phyloP scores from a whole-genome alignment of 177 flowering plant species.

The Vitis hybrid region DNA sequence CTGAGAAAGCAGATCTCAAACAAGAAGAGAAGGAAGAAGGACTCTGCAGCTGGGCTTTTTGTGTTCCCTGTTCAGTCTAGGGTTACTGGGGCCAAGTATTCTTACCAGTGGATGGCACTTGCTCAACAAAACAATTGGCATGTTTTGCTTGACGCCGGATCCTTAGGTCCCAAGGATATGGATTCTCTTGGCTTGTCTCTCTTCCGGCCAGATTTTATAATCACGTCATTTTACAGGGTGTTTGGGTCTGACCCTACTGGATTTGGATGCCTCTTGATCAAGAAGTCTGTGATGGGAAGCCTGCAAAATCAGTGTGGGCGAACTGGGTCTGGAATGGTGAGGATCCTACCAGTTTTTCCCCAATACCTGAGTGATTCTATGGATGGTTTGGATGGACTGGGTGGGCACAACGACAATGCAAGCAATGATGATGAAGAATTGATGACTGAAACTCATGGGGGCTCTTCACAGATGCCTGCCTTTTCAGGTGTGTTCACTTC shows the following conservation, averaged over 20 bases:
- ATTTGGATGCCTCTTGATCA: conserved; percentile 68
- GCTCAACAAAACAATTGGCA: conserved; percentile 82
- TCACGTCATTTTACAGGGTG: conserved; percentile 64
- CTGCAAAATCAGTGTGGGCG: conserved; percentile 48
- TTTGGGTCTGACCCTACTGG: conserved; percentile 75
- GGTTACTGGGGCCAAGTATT: conserved; percentile 71
- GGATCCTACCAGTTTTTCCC: conserved; percentile 58
- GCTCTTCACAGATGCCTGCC: conserved; percentile 55
- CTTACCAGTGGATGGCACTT: conserved; percentile 80
- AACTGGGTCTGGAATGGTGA: conserved; percentile 67
- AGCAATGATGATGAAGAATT: conserved; percentile 33
- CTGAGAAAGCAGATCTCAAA: conserved; percentile 52
- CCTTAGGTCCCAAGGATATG: conserved; percentile 80
- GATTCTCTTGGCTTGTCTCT: conserved; percentile 70
- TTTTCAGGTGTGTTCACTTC: conserved; percentile 68
- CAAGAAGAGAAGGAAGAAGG: conserved; percentile 63
- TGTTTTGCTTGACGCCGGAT: conserved; percentile 73
- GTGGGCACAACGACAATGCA: conserved; percentile 38
- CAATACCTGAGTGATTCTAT: conserved; percentile 59
- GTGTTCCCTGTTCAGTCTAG: conserved; percentile 80
- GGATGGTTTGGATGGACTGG: conserved; percentile 43
- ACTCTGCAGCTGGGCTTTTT: conserved; percentile 61
- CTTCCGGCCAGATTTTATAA: conserved; percentile 69
- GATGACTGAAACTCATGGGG: conserved; percentile 37
- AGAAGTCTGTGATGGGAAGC: conserved; percentile 60